phyloP scores from a whole-genome alignment of 345 rosid species.

The Bruguiera sexangula region DNA sequence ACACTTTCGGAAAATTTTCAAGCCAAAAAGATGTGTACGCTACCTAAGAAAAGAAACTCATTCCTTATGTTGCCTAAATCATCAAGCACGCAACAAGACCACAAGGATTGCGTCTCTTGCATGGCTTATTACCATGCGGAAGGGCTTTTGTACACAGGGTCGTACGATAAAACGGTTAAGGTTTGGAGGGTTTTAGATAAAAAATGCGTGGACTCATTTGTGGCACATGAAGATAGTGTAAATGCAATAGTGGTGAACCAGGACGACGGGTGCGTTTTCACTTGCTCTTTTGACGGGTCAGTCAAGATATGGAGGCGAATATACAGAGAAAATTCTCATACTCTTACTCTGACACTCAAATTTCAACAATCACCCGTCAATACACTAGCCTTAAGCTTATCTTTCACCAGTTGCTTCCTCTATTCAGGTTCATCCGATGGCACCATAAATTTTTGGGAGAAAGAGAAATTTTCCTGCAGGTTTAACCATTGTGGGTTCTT shows the following conservation, averaged over 20 bases:
- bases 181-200: slow-evolving; percentile 43
- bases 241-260: slow-evolving; percentile 45
- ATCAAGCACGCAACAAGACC: slow-evolving; percentile 25
- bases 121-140: slow-evolving; percentile 49
- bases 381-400: slow-evolving; percentile 41
- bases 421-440: slow-evolving; percentile 54
- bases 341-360: slow-evolving; percentile 44
- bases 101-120: slow-evolving; percentile 42
- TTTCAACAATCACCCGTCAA: slow-evolving; percentile 50
- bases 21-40: slow-evolving; percentile 29
- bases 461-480: slow-evolving; percentile 41
- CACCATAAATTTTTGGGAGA: slow-evolving; percentile 50
- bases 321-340: slow-evolving; percentile 44
- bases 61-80: slow-evolving; percentile 26
- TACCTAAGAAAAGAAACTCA: slow-evolving; percentile 32
- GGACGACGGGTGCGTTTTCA: slow-evolving; percentile 53
- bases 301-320: slow-evolving; percentile 52
- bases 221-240: slow-evolving; percentile 47
- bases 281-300: slow-evolving; percentile 48
- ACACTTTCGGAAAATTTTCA: slow-evolving; percentile 27
- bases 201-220: slow-evolving; percentile 45
- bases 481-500: slow-evolving; percentile 53
- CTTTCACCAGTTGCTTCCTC: slow-evolving; percentile 29
- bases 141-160: slow-evolving; percentile 43
- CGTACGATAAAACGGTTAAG: slow-evolving; percentile 41